Base-by-base conservation (phyloP, 192 early-diverging fungal species). In the Coemansia sp. region DNA sequence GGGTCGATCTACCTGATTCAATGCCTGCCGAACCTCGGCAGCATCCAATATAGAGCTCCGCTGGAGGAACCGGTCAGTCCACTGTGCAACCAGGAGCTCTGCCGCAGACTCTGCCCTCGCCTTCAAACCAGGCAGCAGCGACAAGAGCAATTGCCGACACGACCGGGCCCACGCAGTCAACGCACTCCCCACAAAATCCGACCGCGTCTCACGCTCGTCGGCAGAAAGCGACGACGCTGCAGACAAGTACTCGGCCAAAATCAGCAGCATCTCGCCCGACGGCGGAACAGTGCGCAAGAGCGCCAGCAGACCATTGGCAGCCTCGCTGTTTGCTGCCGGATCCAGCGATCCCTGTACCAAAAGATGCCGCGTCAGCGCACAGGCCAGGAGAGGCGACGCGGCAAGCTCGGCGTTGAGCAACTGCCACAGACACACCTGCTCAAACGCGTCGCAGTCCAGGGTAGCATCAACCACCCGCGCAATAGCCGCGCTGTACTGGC, bases 381-480 rank as follows among this genome's bases (percentile, higher is more conserved):
- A n/a, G 9, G 58, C 47, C 0, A 54, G 44, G 1, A 14, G 19
- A 5, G 40, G 3, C 10, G 60, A 48, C 6, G 65, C 80, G 5
- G 51, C 43, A 2, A 76, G 7, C 41, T 80, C 80, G 0, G 75
- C 72, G 0, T 31, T 40, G 2, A 77, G 23, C 35, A 82, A 23
- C 43, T 82, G 78, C 80, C 80, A 82, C 27, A 82, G 21, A 27
- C 76, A 79, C 38, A 80, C 60, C 26, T 80, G 80, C 32, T 82
- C 78, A 37, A 69, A 82, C 3, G 71, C 63, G 17, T 71, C 50
- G 36, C 37, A 55, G 0, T 77, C 74, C 30, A 78, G 38, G 3
- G 64, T 68, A 3, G 32, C 33, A 0, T 57, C 56, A 2, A 75
- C 35, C 0, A 61, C 39, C 1, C 37, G 11, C 1, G 44, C 19